phyloP scores from a whole-genome alignment of 2,329 filamentous ascomycete species.

The Monilinia laxa region DNA sequence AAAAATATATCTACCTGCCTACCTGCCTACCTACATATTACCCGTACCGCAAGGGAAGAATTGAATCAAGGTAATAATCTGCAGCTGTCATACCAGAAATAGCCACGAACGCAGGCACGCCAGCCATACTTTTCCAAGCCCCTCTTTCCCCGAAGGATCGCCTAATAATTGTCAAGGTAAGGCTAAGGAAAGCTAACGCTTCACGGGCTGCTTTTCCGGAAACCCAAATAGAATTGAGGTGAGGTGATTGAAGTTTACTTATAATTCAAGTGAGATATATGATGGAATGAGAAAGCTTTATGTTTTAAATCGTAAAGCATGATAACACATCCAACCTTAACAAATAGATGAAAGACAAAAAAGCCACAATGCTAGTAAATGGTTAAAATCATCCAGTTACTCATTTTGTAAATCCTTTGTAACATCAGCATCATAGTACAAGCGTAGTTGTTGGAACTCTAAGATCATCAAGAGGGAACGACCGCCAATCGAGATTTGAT shows the following conservation, averaged over 20 bases:
- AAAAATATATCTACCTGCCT: neutral
- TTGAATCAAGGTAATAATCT: neutral
- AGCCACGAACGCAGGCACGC: neutral
- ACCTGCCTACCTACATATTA: neutral
- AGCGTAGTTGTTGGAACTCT: neutral
- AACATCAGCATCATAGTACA: neutral
- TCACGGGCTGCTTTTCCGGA: constrained; percentile 3
- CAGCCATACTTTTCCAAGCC: constrained; percentile 8
- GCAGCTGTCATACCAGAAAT: no score
- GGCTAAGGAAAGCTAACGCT: neutral
- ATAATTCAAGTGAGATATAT: neutral
- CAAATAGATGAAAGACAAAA: neutral
- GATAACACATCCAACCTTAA: neutral
- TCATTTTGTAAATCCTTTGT: neutral
- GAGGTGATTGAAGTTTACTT: no score
- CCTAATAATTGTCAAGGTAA: constrained; percentile 1
- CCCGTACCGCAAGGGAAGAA: neutral
- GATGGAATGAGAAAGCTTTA: neutral
- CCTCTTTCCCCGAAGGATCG: constrained; percentile 17
- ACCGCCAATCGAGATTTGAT: constrained; percentile 19
- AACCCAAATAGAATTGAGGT: neutral
- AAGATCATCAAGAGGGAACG: constrained; percentile 12
- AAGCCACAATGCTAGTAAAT: neutral
- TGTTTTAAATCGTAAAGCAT: neutral
- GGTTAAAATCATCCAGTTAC: neutral